Percentiles rank a stretch among this genome's conserved stretches.
Evolutionary conservation across 2,329 filamentous ascomycete genomes (phyloP).

Genomic region (Xylaria sp.): DNA sequence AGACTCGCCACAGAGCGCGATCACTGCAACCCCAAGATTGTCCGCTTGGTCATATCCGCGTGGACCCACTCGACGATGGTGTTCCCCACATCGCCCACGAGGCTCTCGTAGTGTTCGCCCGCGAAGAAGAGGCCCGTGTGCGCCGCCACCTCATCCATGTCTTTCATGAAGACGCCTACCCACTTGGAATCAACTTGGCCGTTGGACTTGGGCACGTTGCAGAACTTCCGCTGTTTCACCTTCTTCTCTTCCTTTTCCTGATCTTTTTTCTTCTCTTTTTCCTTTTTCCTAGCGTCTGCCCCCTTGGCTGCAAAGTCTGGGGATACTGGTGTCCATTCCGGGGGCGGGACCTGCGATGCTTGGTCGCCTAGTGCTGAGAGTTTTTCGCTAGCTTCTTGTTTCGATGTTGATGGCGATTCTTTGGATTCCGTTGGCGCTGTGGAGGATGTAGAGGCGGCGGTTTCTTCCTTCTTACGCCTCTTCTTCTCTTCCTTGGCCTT

Average conservation of each 20-base stretch:
- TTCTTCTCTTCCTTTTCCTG: slow-evolving; percentile 40
- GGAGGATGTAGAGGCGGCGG: neutral
- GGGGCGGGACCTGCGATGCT: neutral
- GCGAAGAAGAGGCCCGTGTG: slow-evolving; percentile 84
- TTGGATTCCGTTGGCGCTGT: slow-evolving; percentile 6
- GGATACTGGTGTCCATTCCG: slow-evolving; percentile 27
- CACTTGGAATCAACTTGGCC: slow-evolving; percentile 75
- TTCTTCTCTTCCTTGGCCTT: slow-evolving; percentile 53
- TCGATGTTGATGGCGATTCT: slow-evolving; percentile 2
- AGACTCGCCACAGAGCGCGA: neutral
- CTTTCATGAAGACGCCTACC: slow-evolving; percentile 82
- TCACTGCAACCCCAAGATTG: slow-evolving; percentile 48
- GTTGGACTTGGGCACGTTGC: slow-evolving; percentile 69
- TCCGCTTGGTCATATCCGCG: slow-evolving; percentile 64
- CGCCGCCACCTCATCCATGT: slow-evolving; percentile 84
- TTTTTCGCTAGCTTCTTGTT: slow-evolving; percentile 2
- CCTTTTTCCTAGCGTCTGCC: slow-evolving; percentile 6
- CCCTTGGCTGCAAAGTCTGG: slow-evolving; percentile 4
- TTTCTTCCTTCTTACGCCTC: slow-evolving; percentile 32
- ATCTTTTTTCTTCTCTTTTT: slow-evolving; percentile 18
- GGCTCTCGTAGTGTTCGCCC: slow-evolving; percentile 75
- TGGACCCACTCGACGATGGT: slow-evolving; percentile 76
- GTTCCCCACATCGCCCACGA: slow-evolving; percentile 79
- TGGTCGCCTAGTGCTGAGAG: neutral
- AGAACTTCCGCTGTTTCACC: slow-evolving; percentile 77